phyloP scores from a whole-genome alignment of 2,329 filamentous ascomycete genomes.

The Tolypocladium ovalisporum region DNA sequence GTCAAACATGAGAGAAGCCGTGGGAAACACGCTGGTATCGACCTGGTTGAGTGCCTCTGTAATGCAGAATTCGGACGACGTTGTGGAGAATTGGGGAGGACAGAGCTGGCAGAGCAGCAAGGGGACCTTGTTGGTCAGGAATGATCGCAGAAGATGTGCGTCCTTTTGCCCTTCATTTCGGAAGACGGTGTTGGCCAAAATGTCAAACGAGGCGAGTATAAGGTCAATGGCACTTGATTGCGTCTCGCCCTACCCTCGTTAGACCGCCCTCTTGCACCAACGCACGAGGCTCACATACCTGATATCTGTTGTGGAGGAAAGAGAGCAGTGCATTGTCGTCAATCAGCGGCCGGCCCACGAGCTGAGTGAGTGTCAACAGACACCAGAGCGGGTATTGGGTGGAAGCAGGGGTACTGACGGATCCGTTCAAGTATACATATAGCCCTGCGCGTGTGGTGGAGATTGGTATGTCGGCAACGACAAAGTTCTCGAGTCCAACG shows the following conservation, averaged over 20 bases:
- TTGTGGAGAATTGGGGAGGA: constrained; percentile 61
- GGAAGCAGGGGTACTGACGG: constrained; percentile 39
- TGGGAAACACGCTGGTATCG: constrained; percentile 65
- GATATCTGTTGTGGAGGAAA: constrained; percentile 77
- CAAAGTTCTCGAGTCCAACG: constrained; percentile 43
- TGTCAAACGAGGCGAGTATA: constrained; percentile 79
- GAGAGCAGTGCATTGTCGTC: constrained; percentile 71
- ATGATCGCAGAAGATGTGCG: constrained; percentile 72
- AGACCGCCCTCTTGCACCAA: background rate
- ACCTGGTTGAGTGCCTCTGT: constrained; percentile 66
- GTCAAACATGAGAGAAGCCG: constrained; percentile 47
- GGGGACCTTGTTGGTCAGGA: constrained; percentile 61
- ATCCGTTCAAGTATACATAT: constrained; percentile 75
- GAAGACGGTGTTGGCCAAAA: constrained; percentile 78
- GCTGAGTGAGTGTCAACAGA: constrained; percentile 32
- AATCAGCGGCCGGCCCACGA: constrained; percentile 70
- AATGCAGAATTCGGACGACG: constrained; percentile 62
- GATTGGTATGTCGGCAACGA: constrained; percentile 53
- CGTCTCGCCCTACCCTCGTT: constrained; percentile 50
- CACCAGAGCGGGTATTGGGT: background rate
- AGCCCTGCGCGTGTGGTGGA: constrained; percentile 71
- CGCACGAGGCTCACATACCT: constrained; percentile 34
- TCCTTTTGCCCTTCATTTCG: constrained; percentile 42
- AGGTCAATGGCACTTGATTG: constrained; percentile 71
- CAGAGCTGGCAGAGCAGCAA: constrained; percentile 41